Percentiles rank a stretch among this genome's conserved stretches.
phyloP scores from a whole-genome alignment of 306 rosid genomes.

The Myrica gale region DNA sequence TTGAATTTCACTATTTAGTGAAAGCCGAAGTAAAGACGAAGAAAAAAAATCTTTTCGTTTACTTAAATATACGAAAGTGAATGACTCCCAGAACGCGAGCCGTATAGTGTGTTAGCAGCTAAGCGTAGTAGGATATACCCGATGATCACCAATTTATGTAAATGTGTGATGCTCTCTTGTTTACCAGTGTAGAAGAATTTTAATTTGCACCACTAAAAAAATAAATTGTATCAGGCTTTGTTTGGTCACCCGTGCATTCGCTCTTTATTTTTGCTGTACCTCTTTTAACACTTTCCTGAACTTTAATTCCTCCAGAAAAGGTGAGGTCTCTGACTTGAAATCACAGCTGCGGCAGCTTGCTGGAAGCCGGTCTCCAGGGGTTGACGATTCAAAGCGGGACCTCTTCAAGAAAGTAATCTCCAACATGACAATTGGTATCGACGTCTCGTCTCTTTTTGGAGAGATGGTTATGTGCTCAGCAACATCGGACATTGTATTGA shows the following conservation, averaged over 20 bases:
- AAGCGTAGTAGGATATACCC: background rate
- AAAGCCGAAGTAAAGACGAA: background rate
- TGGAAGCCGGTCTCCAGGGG: constrained; percentile 96
- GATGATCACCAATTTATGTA: background rate
- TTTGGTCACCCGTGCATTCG: constrained; percentile 13
- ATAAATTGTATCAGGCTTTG: constrained; percentile 24
- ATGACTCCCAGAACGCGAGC: background rate
- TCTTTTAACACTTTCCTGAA: constrained; percentile 17
- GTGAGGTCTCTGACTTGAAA: constrained; percentile 94
- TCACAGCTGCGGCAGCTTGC: constrained; percentile 96
- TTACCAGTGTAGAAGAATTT: background rate
- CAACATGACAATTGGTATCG: constrained; percentile 93
- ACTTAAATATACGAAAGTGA: background rate
- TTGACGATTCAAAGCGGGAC: constrained; percentile 93
- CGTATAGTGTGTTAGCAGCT: background rate
- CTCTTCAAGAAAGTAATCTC: constrained; percentile 98
- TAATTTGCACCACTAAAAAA: constrained; percentile 14
- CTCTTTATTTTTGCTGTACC: background rate
- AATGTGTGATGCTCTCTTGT: background rate
- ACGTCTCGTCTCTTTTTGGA: constrained; percentile 85
- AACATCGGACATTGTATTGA: constrained; percentile 82
- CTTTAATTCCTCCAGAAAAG: constrained; percentile 58
- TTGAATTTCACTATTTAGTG: background rate
- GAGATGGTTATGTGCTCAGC: constrained; percentile 99
- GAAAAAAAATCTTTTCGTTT: background rate